phyloP scores from a whole-genome alignment of 129 eudicot genomes.

The Centella asiatica region DNA sequence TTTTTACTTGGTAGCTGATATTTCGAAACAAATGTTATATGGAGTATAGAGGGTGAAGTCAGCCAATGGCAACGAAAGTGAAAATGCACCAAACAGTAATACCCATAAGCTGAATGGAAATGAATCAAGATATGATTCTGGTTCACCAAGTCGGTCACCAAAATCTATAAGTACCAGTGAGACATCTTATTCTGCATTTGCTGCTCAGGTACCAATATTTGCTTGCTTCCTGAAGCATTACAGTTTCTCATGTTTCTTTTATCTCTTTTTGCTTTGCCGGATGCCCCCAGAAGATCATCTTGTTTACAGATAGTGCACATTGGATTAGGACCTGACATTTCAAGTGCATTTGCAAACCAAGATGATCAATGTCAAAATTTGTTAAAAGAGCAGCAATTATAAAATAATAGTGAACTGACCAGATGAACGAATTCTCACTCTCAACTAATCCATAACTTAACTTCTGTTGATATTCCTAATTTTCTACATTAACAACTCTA shows the following conservation, averaged over 20 bases:
- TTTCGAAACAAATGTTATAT: constrained; percentile 8
- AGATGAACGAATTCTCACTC: too few species aligned
- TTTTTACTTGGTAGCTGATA: constrained; percentile 17
- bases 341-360: not conserved
- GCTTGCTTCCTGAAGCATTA: too few species aligned
- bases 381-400: too few species aligned
- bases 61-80: constrained; percentile 44
- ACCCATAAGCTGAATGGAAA: constrained; percentile 44
- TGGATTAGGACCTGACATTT: not conserved
- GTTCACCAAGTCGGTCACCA: constrained; percentile 23
- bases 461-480: too few species aligned
- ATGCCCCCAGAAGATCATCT: constrained; percentile 4
- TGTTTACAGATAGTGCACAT: not conserved
- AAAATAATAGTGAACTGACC: too few species aligned
- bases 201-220: constrained; percentile 44
- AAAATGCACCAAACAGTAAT: constrained; percentile 29
- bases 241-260: not conserved
- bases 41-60: constrained; percentile 52
- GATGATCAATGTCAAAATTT: too few species aligned
- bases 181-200: constrained; percentile 28
- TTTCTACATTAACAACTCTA: too few species aligned
- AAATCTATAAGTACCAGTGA: constrained; percentile 29
- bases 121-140: constrained; percentile 32
- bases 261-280: not conserved
- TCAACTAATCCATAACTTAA: too few species aligned